Percentiles rank a stretch among this genome's conserved stretches.
These are phyloP conservation scores for Tylopilus cervinicoccineus DNA, from an alignment of 768 basidiomycete genomes.

Conservation along the genomic window DNA sequence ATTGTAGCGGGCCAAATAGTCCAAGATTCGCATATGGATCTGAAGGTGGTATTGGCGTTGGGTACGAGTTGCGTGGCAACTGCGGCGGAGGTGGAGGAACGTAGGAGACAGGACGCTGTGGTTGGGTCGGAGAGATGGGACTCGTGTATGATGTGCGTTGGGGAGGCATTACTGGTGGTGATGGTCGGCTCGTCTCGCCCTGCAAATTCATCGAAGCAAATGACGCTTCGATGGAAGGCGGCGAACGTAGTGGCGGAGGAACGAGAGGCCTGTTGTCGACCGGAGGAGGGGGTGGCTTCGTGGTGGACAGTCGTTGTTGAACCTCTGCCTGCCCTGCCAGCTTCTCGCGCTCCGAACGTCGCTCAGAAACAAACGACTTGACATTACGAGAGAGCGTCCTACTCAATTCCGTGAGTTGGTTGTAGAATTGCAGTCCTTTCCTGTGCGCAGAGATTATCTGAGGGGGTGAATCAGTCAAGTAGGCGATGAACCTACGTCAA, in stretches of 20 bases:
- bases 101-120: constrained; percentile 21
- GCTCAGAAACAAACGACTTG: constrained; percentile 55
- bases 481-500: constrained; percentile 54
- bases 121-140: constrained; percentile 12
- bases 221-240: constrained; percentile 43
- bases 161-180: constrained; percentile 28
- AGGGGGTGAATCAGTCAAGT: constrained; percentile 4
- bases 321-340: constrained; percentile 68
- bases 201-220: constrained; percentile 57
- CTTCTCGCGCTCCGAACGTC: constrained; percentile 67
- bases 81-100: constrained; percentile 24
- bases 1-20: constrained; percentile 23
- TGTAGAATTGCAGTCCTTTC: constrained; percentile 88
- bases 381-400: constrained; percentile 54
- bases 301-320: constrained; percentile 55
- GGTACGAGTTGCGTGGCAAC: constrained; percentile 23
- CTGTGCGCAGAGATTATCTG: constrained; percentile 33
- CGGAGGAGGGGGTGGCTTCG: constrained; percentile 34
- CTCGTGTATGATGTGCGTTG: constrained; percentile 26
- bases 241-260: constrained; percentile 40
- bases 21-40: constrained; percentile 37
- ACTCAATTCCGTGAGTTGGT: constrained; percentile 66
- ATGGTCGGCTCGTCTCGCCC: constrained; percentile 21
- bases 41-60: constrained; percentile 18
- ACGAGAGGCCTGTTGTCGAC: constrained; percentile 48